These are phyloP conservation scores for Backusella tuberculispora DNA, from an alignment of 192 early-diverging fungal species.

Conservation along the genomic window DNA sequence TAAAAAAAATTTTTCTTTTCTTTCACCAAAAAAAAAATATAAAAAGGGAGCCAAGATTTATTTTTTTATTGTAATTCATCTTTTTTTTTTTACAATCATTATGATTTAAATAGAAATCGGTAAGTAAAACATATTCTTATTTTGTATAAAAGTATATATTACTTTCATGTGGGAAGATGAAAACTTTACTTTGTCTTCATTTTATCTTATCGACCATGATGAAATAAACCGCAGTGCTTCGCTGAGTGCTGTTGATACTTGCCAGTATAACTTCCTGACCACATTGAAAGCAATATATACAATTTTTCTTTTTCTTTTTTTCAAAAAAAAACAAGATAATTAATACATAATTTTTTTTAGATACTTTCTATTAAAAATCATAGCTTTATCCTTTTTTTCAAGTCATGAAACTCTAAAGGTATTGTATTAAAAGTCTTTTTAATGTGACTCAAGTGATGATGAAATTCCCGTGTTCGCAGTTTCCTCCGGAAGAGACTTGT, in stretches of 20 bases:
- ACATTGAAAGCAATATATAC: conserved; percentile 14
- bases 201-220: conserved; percentile 48
- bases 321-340: too few relatives aligned
- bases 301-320: too few relatives aligned
- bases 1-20: too few relatives aligned
- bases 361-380: not conserved
- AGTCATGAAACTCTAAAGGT: not conserved
- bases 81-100: too few relatives aligned
- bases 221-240: conserved; percentile 47
- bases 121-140: not conserved
- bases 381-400: not conserved
- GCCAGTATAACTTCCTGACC: conserved; percentile 48
- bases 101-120: not conserved
- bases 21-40: too few relatives aligned
- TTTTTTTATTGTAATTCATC: too few relatives aligned
- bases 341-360: not conserved
- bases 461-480: conserved; percentile 46
- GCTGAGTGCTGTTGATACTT: conserved; percentile 49
- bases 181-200: conserved; percentile 36
- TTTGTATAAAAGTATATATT: not conserved
- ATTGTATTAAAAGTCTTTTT: conserved; percentile 4
- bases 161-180: conserved; percentile 28
- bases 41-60: too few relatives aligned
- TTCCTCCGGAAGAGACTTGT: conserved; percentile 43
- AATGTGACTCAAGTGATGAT: conserved; percentile 38